Base-by-base conservation (phyloP, 208 protist genomes). In the Leishmania braziliensis region DNA sequence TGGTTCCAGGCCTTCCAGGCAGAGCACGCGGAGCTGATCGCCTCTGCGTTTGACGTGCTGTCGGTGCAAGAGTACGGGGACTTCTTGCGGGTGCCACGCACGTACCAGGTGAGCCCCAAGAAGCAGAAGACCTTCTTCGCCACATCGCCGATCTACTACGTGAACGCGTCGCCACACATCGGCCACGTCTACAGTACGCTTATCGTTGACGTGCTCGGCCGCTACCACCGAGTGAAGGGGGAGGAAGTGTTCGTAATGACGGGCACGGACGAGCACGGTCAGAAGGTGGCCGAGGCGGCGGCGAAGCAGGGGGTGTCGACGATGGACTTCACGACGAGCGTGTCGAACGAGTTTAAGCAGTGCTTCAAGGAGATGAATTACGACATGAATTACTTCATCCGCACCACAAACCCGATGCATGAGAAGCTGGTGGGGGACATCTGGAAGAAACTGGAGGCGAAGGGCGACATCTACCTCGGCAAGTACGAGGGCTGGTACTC, bases 191-290 rank as follows among this genome's bases (percentile, higher is more conserved):
- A 98, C 86, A 92, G 83, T 43, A 96, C 92, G 33, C 91, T 98
- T 62, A 95, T 98, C 80, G 94, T 89, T 65, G 96, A 98, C 86
- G 91, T 95, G 12, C 90, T 97, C 81, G 93, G 91, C 20, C 91
- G 96, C 62, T 98, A 97, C 82, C 93, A 98, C 83, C 91, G 88
- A 26, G 84, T 97, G 39, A 92, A 95, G 50, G 97, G 97, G 9
- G 89, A 96, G 79, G 65, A 92, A 29, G 94, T 98, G 20, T 96
- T 98, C 73, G 98, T 99, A 48, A 90, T 97, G 81, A 99, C 99
- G 10, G 99, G 99, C 56, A 99, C 98, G 2, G 99, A 99, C 86
- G 99, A 99, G 89, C 99, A 99, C 88, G 99, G 99, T 23, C 93
- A 97, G 73, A 99, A 99, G 91, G 92, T 99, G 26, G 91, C 91